A percentile compares a stretch with the other conserved stretches of the same genome.
These are phyloP conservation scores for Paraphoma chrysanthemicola DNA, from an alignment of 2,329 filamentous ascomycete species.

Conservation along the genomic window DNA sequence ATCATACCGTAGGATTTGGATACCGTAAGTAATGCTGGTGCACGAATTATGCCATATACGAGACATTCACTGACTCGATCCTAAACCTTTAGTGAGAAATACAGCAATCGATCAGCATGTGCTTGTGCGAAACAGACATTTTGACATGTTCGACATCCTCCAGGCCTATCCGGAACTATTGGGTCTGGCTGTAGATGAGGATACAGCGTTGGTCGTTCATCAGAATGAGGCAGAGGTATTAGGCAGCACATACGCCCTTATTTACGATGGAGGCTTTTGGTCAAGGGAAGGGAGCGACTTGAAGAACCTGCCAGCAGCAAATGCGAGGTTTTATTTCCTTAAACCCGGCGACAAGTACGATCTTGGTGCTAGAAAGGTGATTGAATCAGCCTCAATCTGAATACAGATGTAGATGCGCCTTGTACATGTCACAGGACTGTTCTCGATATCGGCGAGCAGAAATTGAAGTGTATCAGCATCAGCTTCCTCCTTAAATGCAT, in stretches of 20 bases:
- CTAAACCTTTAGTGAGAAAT: constrained; percentile 18
- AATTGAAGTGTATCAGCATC: no score
- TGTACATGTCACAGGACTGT: no score
- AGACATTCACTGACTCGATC: no score
- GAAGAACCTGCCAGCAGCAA: constrained; percentile 16
- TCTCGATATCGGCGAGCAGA: no score
- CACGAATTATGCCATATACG: no score
- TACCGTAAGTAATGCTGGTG: constrained; percentile 6
- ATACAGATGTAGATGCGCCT: no score
- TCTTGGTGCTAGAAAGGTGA: constrained; percentile 21
- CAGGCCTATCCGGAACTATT: constrained; percentile 25
- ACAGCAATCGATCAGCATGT: constrained; percentile 35
- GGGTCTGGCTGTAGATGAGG: constrained; percentile 33
- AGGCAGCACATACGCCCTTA: constrained; percentile 32
- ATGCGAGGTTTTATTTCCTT: constrained; percentile 31
- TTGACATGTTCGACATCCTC: constrained; percentile 33
- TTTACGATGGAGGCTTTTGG: constrained; percentile 35
- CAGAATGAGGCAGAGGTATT: constrained; percentile 31
- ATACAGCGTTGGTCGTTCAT: constrained; percentile 30
- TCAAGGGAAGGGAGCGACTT: constrained; percentile 29
- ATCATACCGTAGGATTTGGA: constrained; percentile 30
- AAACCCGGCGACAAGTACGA: constrained; percentile 28
- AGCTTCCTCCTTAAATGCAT: no score
- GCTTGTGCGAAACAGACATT: constrained; percentile 32
- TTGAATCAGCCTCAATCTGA: not conserved